Base-by-base conservation (phyloP, 163 green algal genomes). In the Prototheca stagnorum region DNA sequence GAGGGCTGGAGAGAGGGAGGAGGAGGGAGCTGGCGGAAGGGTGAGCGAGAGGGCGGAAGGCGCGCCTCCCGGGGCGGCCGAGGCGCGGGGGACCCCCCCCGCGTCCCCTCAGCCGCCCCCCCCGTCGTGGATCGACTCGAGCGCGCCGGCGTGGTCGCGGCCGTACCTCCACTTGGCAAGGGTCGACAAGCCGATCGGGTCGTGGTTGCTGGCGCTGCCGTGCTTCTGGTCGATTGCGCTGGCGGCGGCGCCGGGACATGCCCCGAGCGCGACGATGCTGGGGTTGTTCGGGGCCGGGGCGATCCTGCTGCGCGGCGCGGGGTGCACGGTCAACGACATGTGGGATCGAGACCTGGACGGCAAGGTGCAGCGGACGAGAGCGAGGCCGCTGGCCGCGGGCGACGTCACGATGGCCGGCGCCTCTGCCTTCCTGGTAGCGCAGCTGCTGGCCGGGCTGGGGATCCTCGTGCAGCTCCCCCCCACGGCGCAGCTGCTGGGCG, bases 241-340 rank as follows among this genome's bases (percentile, higher is more conserved):
- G 27, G 83, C 79, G 4, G 73, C 83, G 5, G 42, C 53, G 2
- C 51, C 69, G 4, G 83, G 78, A 14, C 48, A 73, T 2, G 39
- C 79, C 22, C 83, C 80, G 19, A 79, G 91, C 56, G 8, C 61
- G 1, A 49, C 55, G n/a, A 51, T 82, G 19, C 35, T 88, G 39
- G 56, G 54, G 0, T 63, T 94, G 9, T 94, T 92, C 67, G 75
- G 67, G 0, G 35, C 54, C 7, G 84, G 84, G 0, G 63, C 84
- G 0, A 53, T 94, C 46, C 65, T 94, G 33, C 70, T 97, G 43
- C 62, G 88, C 2, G 81, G 86, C 11, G 81, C 89, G 2, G 88
- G 88, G 35, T 97, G 89, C 73, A 98, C 85, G 19, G 62, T 98
- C 17, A 98, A 98, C 63, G 89, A 98, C 65, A 51, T 97, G 39